Evolutionary conservation across 306 rosid species (phyloP).

Genomic region (Lathyrus aphaca): DNA sequence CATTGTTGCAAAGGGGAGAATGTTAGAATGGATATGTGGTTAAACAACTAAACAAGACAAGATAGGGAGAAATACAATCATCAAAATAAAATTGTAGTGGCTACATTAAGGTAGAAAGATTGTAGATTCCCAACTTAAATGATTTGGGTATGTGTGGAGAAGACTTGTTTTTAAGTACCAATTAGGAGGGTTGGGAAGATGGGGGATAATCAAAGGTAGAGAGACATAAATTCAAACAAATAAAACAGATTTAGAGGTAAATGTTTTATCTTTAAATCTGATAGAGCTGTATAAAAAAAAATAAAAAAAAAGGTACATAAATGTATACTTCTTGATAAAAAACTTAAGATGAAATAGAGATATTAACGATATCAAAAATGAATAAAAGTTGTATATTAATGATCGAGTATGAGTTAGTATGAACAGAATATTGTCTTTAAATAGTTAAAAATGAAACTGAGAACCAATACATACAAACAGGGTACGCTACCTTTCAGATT

Average conservation of each 20-base stretch:
- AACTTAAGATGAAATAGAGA: not conserved
- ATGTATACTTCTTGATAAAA: constrained; percentile 27
- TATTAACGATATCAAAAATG: constrained; percentile 10
- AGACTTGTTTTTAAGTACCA: not conserved
- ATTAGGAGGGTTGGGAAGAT: constrained; percentile 14
- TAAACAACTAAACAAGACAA: not conserved
- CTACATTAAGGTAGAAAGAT: not conserved
- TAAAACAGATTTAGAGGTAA: not conserved
- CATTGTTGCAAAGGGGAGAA: constrained; percentile 11
- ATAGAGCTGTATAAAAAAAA: constrained; percentile 12
- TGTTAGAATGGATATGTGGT: constrained; percentile 4
- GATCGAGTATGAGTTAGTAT: constrained; percentile 15
- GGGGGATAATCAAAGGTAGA: not conserved
- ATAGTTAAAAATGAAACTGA: constrained; percentile 21
- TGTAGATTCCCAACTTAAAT: not conserved
- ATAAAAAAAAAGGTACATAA: constrained; percentile 16
- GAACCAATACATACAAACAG: constrained; percentile 16
- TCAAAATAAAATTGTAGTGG: not conserved
- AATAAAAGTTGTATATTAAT: constrained; percentile 21
- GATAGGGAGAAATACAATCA: constrained; percentile 7
- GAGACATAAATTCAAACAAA: not conserved
- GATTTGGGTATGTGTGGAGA: not conserved
- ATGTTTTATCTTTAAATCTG: not conserved
- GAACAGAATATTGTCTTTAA: not conserved
- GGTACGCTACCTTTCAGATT: constrained; percentile 82